These are phyloP conservation scores for Cardamine occulta DNA, from an alignment of 345 rosid species.

Conservation along the genomic window DNA sequence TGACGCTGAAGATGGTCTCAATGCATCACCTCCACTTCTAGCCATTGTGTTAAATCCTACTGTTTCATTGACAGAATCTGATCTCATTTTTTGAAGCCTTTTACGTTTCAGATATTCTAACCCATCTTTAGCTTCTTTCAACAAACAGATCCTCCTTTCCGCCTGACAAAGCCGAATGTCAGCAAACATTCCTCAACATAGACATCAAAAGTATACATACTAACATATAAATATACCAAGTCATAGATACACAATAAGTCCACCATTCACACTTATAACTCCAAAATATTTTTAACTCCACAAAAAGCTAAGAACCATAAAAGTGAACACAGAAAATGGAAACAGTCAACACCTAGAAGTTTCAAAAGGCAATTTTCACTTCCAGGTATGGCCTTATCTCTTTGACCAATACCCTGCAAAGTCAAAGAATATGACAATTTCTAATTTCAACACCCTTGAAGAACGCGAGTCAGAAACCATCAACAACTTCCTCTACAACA, in stretches of 20 bases:
- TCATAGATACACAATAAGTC: constrained; percentile 33
- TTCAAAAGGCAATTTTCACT: constrained; percentile 33
- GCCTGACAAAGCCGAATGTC: constrained; percentile 57
- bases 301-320: constrained; percentile 24
- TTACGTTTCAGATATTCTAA: constrained; percentile 81
- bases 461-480: constrained; percentile 43
- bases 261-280: constrained; percentile 38
- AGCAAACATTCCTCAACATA: constrained; percentile 13
- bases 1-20: constrained; percentile 65
- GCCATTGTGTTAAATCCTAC: constrained; percentile 53
- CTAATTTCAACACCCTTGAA: constrained; percentile 32
- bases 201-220: constrained; percentile 24
- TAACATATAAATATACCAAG: constrained; percentile 20
- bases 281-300: constrained; percentile 29
- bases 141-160: constrained; percentile 83
- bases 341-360: constrained; percentile 43
- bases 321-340: constrained; percentile 41
- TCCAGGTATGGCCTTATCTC: constrained; percentile 37
- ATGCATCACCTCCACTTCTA: constrained; percentile 90
- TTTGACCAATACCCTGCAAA: constrained; percentile 45
- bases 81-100: constrained; percentile 75
- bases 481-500: constrained; percentile 9
- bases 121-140: constrained; percentile 74
- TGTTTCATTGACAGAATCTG: constrained; percentile 51
- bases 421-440: constrained; percentile 38